Evolutionary conservation across 345 rosid species (phyloP).

Genomic region (Moricandia moricandioides): DNA sequence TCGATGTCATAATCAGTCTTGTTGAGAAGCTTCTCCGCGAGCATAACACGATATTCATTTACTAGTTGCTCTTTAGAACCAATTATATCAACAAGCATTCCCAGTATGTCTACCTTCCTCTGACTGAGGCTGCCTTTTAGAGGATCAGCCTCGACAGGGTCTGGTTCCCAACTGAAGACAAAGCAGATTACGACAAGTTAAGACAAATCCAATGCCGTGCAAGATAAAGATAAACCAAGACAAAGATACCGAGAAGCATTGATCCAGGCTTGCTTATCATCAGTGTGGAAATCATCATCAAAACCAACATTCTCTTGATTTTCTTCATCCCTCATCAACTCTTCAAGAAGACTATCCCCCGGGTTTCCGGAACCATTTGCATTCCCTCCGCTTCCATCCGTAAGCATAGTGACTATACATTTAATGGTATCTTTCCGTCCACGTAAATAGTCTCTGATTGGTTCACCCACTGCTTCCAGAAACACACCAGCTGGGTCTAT

Average conservation of each 20-base stretch:
- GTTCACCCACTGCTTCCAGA: conserved; percentile 97
- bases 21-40: conserved; percentile 96
- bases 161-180: conserved; percentile 89
- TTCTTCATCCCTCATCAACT: conserved; percentile 91
- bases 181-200: conserved; percentile 8
- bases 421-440: conserved; percentile 95
- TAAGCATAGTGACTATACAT: conserved; percentile 97
- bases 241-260: conserved; percentile 61
- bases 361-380: conserved; percentile 76
- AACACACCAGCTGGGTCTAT: conserved; percentile 92
- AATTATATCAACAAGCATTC: conserved; percentile 91
- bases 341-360: conserved; percentile 98
- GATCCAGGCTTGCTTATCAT: conserved; percentile 93
- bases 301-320: conserved; percentile 61
- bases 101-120: conserved; percentile 88
- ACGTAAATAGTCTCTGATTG: conserved; percentile 89
- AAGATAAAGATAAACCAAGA: neutral
- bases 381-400: conserved; percentile 89
- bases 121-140: conserved; percentile 75
- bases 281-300: conserved; percentile 75
- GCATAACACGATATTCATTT: conserved; percentile 94
- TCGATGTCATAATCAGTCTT: conserved; percentile 95
- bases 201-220: neutral
- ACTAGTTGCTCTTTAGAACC: conserved; percentile 97
- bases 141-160: conserved; percentile 93